Evolutionary conservation across 257 asterid species (phyloP).

Genomic region (Linderniella brevidens): DNA sequence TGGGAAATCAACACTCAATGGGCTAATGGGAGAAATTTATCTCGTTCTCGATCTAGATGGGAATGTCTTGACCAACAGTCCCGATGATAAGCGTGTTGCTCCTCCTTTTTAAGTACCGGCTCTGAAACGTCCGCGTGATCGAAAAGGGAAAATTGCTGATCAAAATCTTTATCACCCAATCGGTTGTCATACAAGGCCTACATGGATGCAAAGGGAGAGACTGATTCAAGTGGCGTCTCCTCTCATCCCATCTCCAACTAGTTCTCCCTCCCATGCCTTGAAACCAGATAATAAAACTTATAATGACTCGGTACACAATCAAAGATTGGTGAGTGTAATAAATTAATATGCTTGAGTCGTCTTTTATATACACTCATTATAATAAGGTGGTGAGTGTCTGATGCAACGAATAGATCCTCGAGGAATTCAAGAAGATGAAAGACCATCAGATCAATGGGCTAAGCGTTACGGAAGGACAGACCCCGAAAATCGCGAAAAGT

Average conservation of each 20-base stretch:
- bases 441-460: conserved; percentile 70
- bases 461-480: conserved; percentile 47
- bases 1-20: too few species aligned
- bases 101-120: conserved; percentile 72
- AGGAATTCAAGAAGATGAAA: conserved; percentile 81
- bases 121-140: conserved; percentile 73
- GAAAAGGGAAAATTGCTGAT: conserved; percentile 40
- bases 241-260: conserved; percentile 30
- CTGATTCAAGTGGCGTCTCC: conserved; percentile 68
- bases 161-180: conserved; percentile 76
- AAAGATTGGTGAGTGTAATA: too few species aligned
- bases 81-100: conserved; percentile 44
- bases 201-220: conserved; percentile 64
- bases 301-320: too few species aligned
- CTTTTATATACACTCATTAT: neutral
- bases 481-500: conserved; percentile 40
- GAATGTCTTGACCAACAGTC: too few species aligned
- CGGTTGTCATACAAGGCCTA: conserved; percentile 71
- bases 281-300: conserved; percentile 26
- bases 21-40: too few species aligned
- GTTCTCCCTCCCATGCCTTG: conserved; percentile 84
- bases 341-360: neutral
- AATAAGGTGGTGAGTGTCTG: conserved; percentile 34
- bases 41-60: too few species aligned
- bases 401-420: conserved; percentile 49